Percentiles rank a stretch among this genome's conserved stretches.
Conservation (phyloP, 2,329 filamentous ascomycete species). For the Coniochaeta ligniaria region DNA sequence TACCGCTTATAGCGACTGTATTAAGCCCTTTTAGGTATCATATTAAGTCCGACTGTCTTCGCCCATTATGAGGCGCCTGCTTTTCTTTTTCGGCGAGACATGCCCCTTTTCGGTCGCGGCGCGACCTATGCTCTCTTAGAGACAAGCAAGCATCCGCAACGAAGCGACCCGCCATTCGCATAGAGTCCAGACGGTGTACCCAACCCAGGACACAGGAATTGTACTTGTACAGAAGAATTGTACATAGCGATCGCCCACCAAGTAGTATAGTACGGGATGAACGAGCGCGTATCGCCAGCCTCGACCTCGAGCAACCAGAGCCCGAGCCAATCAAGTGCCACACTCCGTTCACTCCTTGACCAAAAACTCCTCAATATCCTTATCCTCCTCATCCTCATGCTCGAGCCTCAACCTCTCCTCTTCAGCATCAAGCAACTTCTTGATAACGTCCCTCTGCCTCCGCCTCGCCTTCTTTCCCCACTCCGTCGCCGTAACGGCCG, state of each 20-base stretch:
- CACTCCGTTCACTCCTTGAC: constrained; percentile 18
- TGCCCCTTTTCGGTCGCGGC: background rate
- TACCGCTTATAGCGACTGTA: too few relatives aligned
- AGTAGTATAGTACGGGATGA: background rate
- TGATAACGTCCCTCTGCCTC: constrained; percentile 60
- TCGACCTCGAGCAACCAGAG: background rate
- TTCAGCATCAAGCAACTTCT: constrained; percentile 55
- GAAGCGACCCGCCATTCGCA: background rate
- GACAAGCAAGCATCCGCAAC: background rate
- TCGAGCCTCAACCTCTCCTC: constrained; percentile 50
- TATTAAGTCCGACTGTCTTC: too few relatives aligned
- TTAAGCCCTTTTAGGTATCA: too few relatives aligned
- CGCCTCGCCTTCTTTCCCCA: constrained; percentile 67
- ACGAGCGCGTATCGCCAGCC: background rate
- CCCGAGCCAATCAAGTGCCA: background rate
- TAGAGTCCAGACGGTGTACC: background rate
- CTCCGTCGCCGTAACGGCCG: constrained; percentile 39
- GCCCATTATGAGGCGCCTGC: too few relatives aligned
- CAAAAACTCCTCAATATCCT: constrained; percentile 68
- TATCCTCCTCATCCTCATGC: constrained; percentile 60
- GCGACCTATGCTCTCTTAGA: background rate
- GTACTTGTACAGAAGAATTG: too few relatives aligned
- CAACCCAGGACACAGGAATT: background rate
- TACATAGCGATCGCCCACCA: background rate
- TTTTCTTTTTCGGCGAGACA: too few relatives aligned